Base-by-base conservation (phyloP, 495 filamentous ascomycete genomes). In the Choiromyces venosus region DNA sequence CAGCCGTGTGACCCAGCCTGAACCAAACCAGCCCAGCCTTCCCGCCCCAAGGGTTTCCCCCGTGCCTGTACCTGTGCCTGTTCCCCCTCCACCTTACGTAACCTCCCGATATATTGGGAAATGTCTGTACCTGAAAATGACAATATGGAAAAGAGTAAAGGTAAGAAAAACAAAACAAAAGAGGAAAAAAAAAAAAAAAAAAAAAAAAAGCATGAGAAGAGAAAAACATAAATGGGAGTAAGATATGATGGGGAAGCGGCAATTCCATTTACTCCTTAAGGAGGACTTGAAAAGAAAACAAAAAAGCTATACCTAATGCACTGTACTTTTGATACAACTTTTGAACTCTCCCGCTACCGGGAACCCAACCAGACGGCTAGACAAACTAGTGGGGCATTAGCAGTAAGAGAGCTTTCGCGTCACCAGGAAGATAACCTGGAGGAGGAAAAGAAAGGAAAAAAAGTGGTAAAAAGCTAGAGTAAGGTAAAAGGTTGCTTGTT, bases 111-210 rank as follows among this genome's bases (percentile, higher is more conserved):
- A 61, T 61, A 61, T 61, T 61, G 2, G 52, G 52, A 61, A 14
- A 29, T 61, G 25, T 29, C 52, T 29, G 52, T 61, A 29, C 52
- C 52, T 29, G 10, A 25, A 29, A 61, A 61, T 29, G n/a, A 21
- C 10, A 6, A 61, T 61, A 61, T 61, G 25, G 52, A 29, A 61
- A 67, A 67, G 36, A 67, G 33, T 25, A 67, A 67, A n/a, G n/a
- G 10, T 21, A 72, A 66, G 61, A 42, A 69, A 66, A 37, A 68
- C 38, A 38, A 75, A 69, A 68, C 71, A 46, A 71, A 77, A 73
- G 10, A 37, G 70, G 69, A 73, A 68, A 71, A 76, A 67, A 16
- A 65, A 67, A 35, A 70, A 39, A 33, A 72, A 77, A 76, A 46
- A 44, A 46, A 61, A 42, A 4, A 39, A 70, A 71, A 71, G 52